phyloP scores from a whole-genome alignment of 257 asterid species.

The Anisodus acutangulus region DNA sequence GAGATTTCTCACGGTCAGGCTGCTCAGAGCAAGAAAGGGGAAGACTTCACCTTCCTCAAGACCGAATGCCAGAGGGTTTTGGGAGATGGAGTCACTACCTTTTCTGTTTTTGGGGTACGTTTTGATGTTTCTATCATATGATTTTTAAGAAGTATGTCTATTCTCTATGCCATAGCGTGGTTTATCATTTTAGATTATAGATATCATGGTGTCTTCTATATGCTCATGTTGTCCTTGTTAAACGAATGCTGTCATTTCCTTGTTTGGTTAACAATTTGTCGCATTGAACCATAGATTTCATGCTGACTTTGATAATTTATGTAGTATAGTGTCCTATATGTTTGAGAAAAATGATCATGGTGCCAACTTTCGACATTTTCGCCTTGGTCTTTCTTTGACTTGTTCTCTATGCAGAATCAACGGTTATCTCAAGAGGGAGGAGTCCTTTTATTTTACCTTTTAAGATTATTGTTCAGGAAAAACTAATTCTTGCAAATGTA shows the following conservation, averaged over 20 bases:
- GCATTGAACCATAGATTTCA: neutral
- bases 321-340: neutral
- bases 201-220: neutral
- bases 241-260: neutral
- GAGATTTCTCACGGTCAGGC: conserved; percentile 66
- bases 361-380: neutral
- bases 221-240: neutral
- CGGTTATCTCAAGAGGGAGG: neutral
- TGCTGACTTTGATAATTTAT: neutral
- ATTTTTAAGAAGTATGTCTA: neutral
- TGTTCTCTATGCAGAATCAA: neutral
- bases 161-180: neutral
- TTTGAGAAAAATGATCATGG: neutral
- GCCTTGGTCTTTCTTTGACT: neutral
- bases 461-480: neutral
- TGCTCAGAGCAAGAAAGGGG: conserved; percentile 80
- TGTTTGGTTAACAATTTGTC: neutral
- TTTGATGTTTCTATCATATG: conserved; percentile 8
- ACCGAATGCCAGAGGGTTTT: conserved; percentile 68
- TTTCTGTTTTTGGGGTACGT: conserved; percentile 71
- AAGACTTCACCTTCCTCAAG: conserved; percentile 71
- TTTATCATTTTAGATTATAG: neutral
- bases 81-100: conserved; percentile 77
- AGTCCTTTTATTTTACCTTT: neutral
- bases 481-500: neutral